Conservation (phyloP, 2,329 filamentous ascomycete genomes). For the Cadophora gregata region DNA sequence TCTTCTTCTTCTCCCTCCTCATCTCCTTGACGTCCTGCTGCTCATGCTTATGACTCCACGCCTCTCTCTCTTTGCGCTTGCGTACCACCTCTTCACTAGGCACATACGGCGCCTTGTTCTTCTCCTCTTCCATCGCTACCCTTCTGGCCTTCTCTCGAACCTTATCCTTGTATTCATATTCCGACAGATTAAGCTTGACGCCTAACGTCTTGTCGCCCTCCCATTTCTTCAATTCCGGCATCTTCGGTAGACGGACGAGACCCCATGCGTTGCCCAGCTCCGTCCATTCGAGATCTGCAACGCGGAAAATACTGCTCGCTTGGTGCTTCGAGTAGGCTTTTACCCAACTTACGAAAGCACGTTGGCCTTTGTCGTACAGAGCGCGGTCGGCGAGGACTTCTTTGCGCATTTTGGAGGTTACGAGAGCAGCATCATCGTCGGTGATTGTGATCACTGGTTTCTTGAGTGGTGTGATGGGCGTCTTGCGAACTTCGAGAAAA, state of each 20-base stretch:
- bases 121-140: conserved; percentile 58
- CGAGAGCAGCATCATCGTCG: conserved; percentile 62
- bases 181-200: conserved; percentile 69
- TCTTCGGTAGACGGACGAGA: conserved; percentile 83
- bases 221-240: conserved; percentile 86
- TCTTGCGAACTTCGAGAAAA: conserved; percentile 87
- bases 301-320: conserved; percentile 87
- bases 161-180: conserved; percentile 75
- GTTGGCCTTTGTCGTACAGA: conserved; percentile 83
- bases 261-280: conserved; percentile 85
- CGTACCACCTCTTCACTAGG: conserved; percentile 52
- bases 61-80: conserved; percentile 67
- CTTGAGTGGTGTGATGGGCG: conserved; percentile 72
- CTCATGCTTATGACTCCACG: conserved; percentile 77
- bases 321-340: conserved; percentile 91
- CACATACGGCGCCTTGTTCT: conserved; percentile 48
- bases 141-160: conserved; percentile 69
- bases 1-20: conserved; percentile 68
- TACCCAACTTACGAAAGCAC: conserved; percentile 92
- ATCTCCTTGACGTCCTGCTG: conserved; percentile 66
- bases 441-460: conserved; percentile 62
- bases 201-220: conserved; percentile 70
- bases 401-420: conserved; percentile 66
- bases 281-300: conserved; percentile 82
- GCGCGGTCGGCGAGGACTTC: conserved; percentile 58